These are phyloP conservation scores for Yarrowia keelungensis DNA, from an alignment of 805 yeast species.

Conservation along the genomic window DNA sequence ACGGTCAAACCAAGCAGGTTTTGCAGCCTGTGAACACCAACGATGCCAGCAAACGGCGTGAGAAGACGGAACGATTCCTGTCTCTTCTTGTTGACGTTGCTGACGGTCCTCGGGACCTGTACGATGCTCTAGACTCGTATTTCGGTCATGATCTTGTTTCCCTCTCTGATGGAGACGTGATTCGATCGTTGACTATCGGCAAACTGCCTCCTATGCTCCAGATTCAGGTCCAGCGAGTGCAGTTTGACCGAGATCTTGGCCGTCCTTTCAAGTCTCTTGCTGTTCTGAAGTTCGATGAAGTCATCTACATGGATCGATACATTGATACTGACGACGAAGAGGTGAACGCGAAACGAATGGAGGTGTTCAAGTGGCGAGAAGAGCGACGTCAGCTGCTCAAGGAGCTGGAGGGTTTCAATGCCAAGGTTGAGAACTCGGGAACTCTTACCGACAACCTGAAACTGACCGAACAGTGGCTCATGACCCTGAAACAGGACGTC, in stretches of 20 bases:
- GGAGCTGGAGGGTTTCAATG: conserved; percentile 30
- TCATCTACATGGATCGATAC: conserved; percentile 85
- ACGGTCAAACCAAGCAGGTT: conserved; percentile 83
- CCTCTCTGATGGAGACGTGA: conserved; percentile 72
- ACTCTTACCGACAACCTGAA: conserved; percentile 60
- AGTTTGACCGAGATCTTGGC: conserved; percentile 75
- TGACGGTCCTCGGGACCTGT: conserved; percentile 85
- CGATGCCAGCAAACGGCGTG: conserved; percentile 54
- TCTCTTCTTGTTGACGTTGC: conserved; percentile 85
- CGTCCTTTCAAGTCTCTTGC: conserved; percentile 83
- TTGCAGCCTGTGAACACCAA: conserved; percentile 53
- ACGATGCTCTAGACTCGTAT: conserved; percentile 87
- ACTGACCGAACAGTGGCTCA: conserved; percentile 64
- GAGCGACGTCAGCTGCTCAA: conserved; percentile 41
- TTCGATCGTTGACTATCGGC: conserved; percentile 73
- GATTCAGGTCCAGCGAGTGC: conserved; percentile 92
- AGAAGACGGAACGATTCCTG: conserved; percentile 75
- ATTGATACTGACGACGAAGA: conserved; percentile 64
- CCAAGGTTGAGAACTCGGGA: conserved; percentile 51
- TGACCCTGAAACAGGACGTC: conserved; percentile 47
- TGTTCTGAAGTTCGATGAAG: conserved; percentile 80
- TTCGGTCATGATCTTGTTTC: conserved; percentile 74
- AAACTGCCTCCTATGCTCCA: conserved; percentile 83
- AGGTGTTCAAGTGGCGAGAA: conserved; percentile 68
- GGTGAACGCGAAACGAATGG: conserved; percentile 60